phyloP scores from a whole-genome alignment of 257 asterid species.

The Plantago major region DNA sequence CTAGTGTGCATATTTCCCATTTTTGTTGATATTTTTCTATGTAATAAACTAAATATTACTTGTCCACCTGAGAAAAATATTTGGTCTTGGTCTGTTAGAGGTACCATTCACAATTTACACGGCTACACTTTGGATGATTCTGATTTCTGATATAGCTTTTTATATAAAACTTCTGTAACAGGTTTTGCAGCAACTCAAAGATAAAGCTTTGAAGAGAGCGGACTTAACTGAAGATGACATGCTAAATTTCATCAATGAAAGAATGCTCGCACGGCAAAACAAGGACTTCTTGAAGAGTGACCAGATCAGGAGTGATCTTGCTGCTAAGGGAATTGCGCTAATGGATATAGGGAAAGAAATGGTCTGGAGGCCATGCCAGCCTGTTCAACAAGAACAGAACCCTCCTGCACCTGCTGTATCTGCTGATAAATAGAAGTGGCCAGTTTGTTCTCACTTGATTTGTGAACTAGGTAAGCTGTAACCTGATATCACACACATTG shows the following conservation, averaged over 20 bases:
- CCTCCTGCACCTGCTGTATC: too few species aligned
- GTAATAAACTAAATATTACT: too few species aligned
- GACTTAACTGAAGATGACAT: conserved; percentile 59
- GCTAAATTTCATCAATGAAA: conserved; percentile 47
- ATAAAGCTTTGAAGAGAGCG: conserved; percentile 72
- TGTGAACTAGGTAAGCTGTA: too few species aligned
- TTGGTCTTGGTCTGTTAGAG: too few species aligned
- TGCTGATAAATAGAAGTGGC: too few species aligned
- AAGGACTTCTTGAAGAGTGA: conserved; percentile 56
- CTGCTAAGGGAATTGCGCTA: conserved; percentile 62
- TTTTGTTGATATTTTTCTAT: too few species aligned
- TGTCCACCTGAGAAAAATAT: too few species aligned
- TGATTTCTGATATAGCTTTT: not conserved
- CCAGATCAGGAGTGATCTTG: conserved; percentile 58
- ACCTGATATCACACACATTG: too few species aligned
- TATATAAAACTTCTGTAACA: conserved; percentile 15
- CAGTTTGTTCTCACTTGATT: too few species aligned
- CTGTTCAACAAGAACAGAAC: conserved; percentile 26
- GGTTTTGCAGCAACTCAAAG: conserved; percentile 77
- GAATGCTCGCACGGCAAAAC: conserved; percentile 54
- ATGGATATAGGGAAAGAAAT: conserved; percentile 84
- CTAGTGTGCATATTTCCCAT: too few species aligned
- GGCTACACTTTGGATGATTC: not conserved
- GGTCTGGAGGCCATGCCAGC: conserved; percentile 82
- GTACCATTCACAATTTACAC: too few species aligned